These are phyloP conservation scores for Hemisphaericaspora subhashii DNA, from an alignment of 1,139 yeast species.

Conservation along the genomic window DNA sequence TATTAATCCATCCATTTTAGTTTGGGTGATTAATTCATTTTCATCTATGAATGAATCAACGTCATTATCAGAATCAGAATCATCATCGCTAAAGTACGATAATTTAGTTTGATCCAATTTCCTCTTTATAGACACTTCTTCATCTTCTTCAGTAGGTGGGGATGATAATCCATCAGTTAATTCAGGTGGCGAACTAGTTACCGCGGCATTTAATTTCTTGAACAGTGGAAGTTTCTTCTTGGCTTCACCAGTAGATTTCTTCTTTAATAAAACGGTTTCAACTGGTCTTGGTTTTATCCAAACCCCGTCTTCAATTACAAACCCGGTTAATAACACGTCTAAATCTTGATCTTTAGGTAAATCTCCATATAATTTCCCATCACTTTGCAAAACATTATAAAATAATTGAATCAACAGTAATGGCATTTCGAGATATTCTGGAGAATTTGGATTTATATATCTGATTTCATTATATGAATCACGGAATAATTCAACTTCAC, in stretches of 20 bases:
- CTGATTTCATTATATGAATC: constrained; percentile 49
- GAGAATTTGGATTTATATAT: constrained; percentile 59
- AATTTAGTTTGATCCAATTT: constrained; percentile 50
- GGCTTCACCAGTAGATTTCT: constrained; percentile 16
- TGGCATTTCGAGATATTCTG: constrained; percentile 38
- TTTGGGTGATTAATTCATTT: constrained; percentile 36
- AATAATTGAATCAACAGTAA: constrained; percentile 42
- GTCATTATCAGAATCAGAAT: constrained; percentile 27
- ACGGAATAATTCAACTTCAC: constrained; percentile 48
- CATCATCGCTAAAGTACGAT: constrained; percentile 54
- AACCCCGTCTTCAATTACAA: constrained; percentile 35
- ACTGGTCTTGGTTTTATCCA: constrained; percentile 50
- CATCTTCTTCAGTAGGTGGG: constrained; percentile 28
- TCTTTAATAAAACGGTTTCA: constrained; percentile 29
- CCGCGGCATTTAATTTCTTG: constrained; percentile 25
- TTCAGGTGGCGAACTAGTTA: constrained; percentile 19
- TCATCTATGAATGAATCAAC: constrained; percentile 41
- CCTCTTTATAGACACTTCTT: constrained; percentile 41
- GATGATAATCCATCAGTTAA: constrained; percentile 45
- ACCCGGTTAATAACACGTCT: constrained; percentile 65
- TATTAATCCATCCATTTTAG: constrained; percentile 33
- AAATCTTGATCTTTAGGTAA: constrained; percentile 51
- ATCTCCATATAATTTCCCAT: constrained; percentile 56
- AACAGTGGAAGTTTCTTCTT: constrained; percentile 22
- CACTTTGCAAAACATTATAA: constrained; percentile 38